A percentile compares a stretch with the other conserved stretches of the same genome.
Evolutionary conservation across 352 stramenopile genomes (phyloP).

Genomic region (Elongisporangium prolatum): DNA sequence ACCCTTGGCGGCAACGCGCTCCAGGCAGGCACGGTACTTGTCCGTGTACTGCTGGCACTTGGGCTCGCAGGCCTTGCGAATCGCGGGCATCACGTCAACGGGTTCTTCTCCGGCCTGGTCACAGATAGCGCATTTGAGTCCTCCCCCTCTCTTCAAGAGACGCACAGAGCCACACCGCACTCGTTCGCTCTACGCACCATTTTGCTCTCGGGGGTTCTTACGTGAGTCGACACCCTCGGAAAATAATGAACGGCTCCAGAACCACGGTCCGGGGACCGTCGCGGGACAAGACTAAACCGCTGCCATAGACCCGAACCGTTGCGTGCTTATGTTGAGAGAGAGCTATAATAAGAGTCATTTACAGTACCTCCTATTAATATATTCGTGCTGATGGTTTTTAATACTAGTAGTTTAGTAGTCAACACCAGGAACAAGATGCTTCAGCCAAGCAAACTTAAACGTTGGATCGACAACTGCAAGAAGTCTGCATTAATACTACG

Average conservation of each 20-base stretch:
- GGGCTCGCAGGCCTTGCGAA: slow-evolving; percentile 90
- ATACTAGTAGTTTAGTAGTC: background rate
- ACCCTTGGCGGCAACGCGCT: slow-evolving; percentile 89
- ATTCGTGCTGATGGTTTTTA: too few species aligned
- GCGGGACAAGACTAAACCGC: background rate
- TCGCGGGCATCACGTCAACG: slow-evolving; percentile 91
- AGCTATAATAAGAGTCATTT: background rate
- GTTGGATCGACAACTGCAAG: background rate
- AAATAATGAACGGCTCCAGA: background rate
- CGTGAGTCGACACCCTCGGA: background rate
- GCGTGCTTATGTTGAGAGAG: background rate
- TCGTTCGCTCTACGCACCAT: background rate
- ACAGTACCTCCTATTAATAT: background rate
- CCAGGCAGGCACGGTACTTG: slow-evolving; percentile 90
- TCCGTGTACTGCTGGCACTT: slow-evolving; percentile 85
- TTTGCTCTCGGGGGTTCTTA: slow-evolving; percentile 1
- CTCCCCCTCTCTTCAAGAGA: background rate
- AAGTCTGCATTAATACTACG: too few species aligned
- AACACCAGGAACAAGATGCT: background rate
- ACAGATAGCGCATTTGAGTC: background rate
- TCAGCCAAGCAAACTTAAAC: background rate
- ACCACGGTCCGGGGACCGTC: background rate
- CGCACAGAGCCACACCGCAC: background rate
- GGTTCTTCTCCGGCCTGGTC: slow-evolving; percentile 79
- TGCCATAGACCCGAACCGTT: background rate